These are phyloP conservation scores for Verbascum thapsus DNA, from an alignment of 257 asterid species.

Conservation along the genomic window DNA sequence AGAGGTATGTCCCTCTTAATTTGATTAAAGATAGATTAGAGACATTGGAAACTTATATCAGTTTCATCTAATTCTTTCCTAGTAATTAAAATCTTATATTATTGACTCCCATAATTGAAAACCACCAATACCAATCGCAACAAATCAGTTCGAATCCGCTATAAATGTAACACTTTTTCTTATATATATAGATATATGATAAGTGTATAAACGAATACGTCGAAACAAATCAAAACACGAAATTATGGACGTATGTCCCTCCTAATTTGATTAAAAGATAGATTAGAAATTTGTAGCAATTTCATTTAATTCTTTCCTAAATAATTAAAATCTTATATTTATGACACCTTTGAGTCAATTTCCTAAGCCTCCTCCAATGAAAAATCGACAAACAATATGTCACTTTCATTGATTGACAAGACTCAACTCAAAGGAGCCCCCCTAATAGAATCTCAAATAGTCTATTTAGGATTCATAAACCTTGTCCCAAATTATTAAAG, in stretches of 20 bases:
- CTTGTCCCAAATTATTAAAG: slow-evolving; percentile 30
- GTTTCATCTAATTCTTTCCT: slow-evolving; percentile 1
- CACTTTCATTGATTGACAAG: slow-evolving; percentile 58
- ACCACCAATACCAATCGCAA: no score
- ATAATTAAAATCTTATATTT: slow-evolving; percentile 21
- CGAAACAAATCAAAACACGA: slow-evolving; percentile 19
- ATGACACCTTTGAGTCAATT: slow-evolving; percentile 31
- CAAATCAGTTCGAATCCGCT: no score
- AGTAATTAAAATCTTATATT: slow-evolving; percentile 23
- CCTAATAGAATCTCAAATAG: slow-evolving; percentile 37
- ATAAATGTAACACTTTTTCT: no score
- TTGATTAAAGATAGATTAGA: slow-evolving; percentile 40
- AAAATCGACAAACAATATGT: slow-evolving; percentile 32
- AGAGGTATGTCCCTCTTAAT: slow-evolving; percentile 28
- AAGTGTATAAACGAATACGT: no score
- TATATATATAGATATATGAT: no score
- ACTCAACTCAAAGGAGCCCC: slow-evolving; percentile 52
- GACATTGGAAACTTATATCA: no score
- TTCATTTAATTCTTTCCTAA: slow-evolving; percentile 16
- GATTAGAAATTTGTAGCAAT: no score
- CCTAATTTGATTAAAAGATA: slow-evolving; percentile 38
- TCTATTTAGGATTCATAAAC: slow-evolving; percentile 42
- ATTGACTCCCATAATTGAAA: no score
- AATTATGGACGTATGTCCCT: slow-evolving; percentile 24
- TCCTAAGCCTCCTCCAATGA: slow-evolving; percentile 36